Percentiles rank a stretch among this genome's conserved stretches.
phyloP scores from a whole-genome alignment of 2,329 filamentous ascomycete species.

The Ophiosphaerella narmari region DNA sequence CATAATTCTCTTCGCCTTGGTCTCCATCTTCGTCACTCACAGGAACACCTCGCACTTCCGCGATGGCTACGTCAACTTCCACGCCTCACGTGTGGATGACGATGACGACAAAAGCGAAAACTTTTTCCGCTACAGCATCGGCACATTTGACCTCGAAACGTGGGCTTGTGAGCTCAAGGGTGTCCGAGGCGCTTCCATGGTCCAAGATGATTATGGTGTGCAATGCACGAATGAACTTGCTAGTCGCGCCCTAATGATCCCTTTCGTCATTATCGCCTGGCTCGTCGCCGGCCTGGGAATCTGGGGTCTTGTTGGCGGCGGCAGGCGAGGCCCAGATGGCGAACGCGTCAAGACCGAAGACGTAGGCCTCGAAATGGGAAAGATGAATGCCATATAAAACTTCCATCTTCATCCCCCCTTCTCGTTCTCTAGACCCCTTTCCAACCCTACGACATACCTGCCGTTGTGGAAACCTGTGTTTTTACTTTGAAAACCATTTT shows the following conservation, averaged over 20 bases:
- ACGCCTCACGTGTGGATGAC: slow-evolving; percentile 21
- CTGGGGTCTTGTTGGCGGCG: slow-evolving; percentile 29
- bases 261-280: slow-evolving; percentile 31
- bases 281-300: slow-evolving; percentile 23
- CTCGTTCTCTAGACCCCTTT: background rate
- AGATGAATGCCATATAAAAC: slow-evolving; percentile 23
- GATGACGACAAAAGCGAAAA: slow-evolving; percentile 6
- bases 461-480: background rate
- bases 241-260: slow-evolving; percentile 35
- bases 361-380: slow-evolving; percentile 35
- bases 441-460: background rate
- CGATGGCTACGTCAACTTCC: slow-evolving; percentile 29
- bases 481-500: background rate
- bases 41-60: slow-evolving; percentile 35
- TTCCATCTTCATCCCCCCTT: background rate
- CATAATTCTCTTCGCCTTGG: slow-evolving; percentile 37
- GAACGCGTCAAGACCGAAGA: slow-evolving; percentile 35
- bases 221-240: slow-evolving; percentile 39
- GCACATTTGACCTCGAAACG: slow-evolving; percentile 43
- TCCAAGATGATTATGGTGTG: slow-evolving; percentile 30
- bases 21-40: slow-evolving; percentile 37
- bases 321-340: slow-evolving; percentile 20
- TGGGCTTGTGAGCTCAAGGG: slow-evolving; percentile 40
- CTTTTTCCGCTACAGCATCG: slow-evolving; percentile 36
- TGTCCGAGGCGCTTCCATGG: slow-evolving; percentile 26